A percentile compares a stretch with the other conserved stretches of the same genome.
Conservation (phyloP, 1,284 basidiomycete species). For the Cryptococcus hybrid region DNA sequence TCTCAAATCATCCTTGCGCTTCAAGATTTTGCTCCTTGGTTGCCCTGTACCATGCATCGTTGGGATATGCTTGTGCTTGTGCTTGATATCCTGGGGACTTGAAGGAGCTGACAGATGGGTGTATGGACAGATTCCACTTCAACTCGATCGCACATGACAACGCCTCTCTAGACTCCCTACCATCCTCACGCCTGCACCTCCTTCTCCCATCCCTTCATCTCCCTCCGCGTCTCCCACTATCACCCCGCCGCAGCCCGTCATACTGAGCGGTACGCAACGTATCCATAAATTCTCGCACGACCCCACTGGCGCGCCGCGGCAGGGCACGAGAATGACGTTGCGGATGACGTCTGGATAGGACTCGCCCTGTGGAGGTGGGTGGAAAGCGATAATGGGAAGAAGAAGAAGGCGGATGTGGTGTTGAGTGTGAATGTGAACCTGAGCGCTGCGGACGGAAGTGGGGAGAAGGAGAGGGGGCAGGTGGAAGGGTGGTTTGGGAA, state of each 20-base stretch:
- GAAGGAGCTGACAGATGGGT: neutral
- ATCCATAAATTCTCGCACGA: conserved; percentile 66
- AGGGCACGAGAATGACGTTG: conserved; percentile 46
- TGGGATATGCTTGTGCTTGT: too few species aligned
- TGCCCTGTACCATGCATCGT: too few species aligned
- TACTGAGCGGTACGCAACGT: conserved; percentile 65
- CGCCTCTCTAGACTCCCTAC: conserved; percentile 59
- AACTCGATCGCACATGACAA: conserved; percentile 91
- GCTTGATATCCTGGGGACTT: too few species aligned
- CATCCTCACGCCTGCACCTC: conserved; percentile 47
- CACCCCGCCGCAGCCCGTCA: conserved; percentile 57
- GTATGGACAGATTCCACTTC: conserved; percentile 77
- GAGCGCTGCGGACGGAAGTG: conserved; percentile 34
- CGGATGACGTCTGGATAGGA: conserved; percentile 70
- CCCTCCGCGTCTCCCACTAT: conserved; percentile 31
- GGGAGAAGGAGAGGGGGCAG: conserved; percentile 21
- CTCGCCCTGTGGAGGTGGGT: conserved; percentile 69
- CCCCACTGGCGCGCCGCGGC: conserved; percentile 40
- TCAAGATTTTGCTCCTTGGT: neutral
- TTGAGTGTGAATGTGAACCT: conserved; percentile 69
- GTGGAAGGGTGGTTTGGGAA: conserved; percentile 59
- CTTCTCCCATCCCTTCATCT: conserved; percentile 10
- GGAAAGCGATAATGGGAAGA: conserved; percentile 16
- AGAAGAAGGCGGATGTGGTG: conserved; percentile 72
- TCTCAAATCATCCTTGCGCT: neutral